A percentile compares a stretch with the other conserved stretches of the same genome.
Conservation (phyloP, 805 yeast species). For the Kuraishia cidri region DNA sequence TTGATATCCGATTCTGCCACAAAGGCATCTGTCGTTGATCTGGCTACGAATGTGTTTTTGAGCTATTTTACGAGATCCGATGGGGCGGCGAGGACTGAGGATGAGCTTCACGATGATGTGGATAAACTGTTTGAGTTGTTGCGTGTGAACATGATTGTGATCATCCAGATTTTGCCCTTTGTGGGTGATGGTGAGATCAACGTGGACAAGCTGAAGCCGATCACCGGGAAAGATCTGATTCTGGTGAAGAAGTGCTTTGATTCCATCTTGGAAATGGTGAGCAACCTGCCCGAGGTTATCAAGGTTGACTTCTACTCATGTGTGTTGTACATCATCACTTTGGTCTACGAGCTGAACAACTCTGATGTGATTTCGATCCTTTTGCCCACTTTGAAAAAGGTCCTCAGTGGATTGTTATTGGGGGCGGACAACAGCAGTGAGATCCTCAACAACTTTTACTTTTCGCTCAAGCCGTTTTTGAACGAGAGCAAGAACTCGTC, state of each 20-base stretch:
- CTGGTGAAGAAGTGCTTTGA: conserved; percentile 40
- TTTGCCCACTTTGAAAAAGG: conserved; percentile 39
- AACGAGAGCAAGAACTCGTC: conserved; percentile 23
- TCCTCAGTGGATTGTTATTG: conserved; percentile 21
- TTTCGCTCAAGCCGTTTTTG: conserved; percentile 21
- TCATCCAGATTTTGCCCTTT: conserved; percentile 53
- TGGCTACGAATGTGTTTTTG: conserved; percentile 25
- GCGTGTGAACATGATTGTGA: conserved; percentile 56
- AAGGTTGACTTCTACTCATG: conserved; percentile 67
- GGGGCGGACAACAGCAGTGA: conserved; percentile 14
- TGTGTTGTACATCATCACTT: conserved; percentile 51
- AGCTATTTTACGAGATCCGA: conserved; percentile 39
- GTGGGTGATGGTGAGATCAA: conserved; percentile 35
- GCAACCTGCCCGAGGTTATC: conserved; percentile 58
- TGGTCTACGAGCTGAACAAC: conserved; percentile 36
- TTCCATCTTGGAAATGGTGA: conserved; percentile 53
- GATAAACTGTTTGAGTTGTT: conserved; percentile 80
- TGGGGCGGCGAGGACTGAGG: conserved; percentile 15
- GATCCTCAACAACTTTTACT: conserved; percentile 26
- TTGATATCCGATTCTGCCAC: conserved; percentile 44
- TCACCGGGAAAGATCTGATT: conserved; percentile 22
- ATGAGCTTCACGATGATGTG: conserved; percentile 43
- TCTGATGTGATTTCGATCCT: conserved; percentile 38
- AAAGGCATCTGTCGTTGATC: conserved; percentile 38
- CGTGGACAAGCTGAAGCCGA: conserved; percentile 10